Base-by-base conservation (phyloP, 2,329 filamentous ascomycete genomes). In the Bretziella fagacearum region DNA sequence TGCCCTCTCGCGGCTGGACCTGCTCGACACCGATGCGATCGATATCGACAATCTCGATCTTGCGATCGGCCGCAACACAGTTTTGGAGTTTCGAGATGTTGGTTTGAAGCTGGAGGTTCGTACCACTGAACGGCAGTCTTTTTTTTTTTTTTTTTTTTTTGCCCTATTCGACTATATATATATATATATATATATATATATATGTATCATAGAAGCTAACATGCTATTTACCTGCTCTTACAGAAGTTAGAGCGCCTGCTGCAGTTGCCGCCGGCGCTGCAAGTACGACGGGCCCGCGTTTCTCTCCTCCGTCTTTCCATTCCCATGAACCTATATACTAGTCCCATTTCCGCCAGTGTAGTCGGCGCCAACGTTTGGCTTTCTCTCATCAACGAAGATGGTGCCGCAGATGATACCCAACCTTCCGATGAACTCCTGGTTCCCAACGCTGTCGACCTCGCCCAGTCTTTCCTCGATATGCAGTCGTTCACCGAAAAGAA, bases 1-100 rank as follows among this genome's bases (percentile, higher is more conserved):
- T 66, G 84, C 80, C 43, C 68, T 98, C 35, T 81, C 81, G 20
- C 78, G 80, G 49, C 70, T 94, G 50, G 86, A 93, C 55, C 70
- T 95, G 47, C 74, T 98, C 51, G 91, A 96, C 57, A 82, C 84
- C 49, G 81, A 93, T 58, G 79, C 82, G 10, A 67, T 95, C 54
- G 83, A 95, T 57, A 71, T 91, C 52, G 85, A 91, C 53, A 84
- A 85, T 54, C 65, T 96, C 53, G 85, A 93, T 55, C 75, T 95
- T 54, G 79, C 78, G 39, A 74, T 84, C 63, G 91, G 91, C 27
- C 79, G 80, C 60, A 79, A 80, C 54, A 91, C 81, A 33, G 80
- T 82, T 1, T 72, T 95, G 37, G 87, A 94, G 61, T 79, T 95
- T 55, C 77, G 80, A 55, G 81, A 96, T 69, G 81, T 95, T 49